Evolutionary conservation across 495 filamentous ascomycete species (phyloP), one percentile per base, ranked within the genome.

Genomic region (Penicillium cosmopolitanum): DNA sequence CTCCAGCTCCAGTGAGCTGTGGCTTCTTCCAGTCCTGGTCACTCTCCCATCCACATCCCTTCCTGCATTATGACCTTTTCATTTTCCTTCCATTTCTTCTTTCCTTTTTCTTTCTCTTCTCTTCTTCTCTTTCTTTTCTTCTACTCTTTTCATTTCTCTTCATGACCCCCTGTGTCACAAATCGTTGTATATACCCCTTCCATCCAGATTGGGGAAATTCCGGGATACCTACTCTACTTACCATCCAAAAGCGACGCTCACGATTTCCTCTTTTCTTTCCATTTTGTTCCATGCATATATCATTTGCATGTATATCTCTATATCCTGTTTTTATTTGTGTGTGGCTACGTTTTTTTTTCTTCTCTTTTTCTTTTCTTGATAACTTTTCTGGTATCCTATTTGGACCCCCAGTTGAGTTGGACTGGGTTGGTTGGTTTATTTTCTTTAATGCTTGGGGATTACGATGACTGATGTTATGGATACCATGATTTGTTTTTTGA

Each of bases 401-500:
- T 44, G 42, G 42, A 44, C 2, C 23, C 23, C 23, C 2, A 23
- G 23, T 23, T 23, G 4, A 4, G 23, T 23, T 15, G 36, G 6
- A 4, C 12, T n/a, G 36, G 42, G 16, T 44, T 44, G 42, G 16
- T 44, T 44, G 8, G 16, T 5, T n/a, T 18, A 16, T 12, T 44
- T n/a, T 15, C 33, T 51, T 53, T 55, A 46, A 31, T 60, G 23
- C 23, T 23, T 23, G 53, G 56, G 56, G 48, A 34, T 63, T 35
- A 56, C 55, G 63, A 63, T 56, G 57, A 23, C 23, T 23, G 23
- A 67, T 63, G 60, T 61, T 67, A 72, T 64, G 61, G 63, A 66
- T 70, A 70, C 65, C 62, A 72, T 60, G 71, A 72, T 58, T 52
- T 55, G 23, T 53, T 55, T 55, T 61, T 31, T 6, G 28, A 5